These are phyloP conservation scores for Fomitopsis pulvina DNA, from an alignment of 768 basidiomycete genomes.

Conservation along the genomic window DNA sequence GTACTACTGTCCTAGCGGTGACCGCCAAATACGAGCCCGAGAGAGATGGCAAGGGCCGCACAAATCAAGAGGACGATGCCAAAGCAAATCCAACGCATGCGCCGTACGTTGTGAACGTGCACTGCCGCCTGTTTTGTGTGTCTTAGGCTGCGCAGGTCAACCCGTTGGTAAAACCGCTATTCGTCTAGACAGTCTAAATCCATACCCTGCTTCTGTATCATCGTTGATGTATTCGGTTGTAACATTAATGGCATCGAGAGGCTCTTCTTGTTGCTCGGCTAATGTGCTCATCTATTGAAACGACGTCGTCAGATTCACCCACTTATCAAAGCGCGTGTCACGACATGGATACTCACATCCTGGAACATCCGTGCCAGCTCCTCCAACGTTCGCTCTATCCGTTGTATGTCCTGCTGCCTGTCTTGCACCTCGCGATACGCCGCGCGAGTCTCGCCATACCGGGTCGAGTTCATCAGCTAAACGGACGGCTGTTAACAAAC, in stretches of 20 bases:
- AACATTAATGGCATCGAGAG: constrained; percentile 55
- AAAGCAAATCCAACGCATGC: constrained; percentile 86
- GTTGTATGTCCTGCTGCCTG: constrained; percentile 77
- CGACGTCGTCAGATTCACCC: constrained; percentile 2
- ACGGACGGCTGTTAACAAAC: not conserved
- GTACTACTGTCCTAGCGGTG: constrained; percentile 7
- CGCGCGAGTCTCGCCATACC: constrained; percentile 76
- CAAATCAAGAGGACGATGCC: constrained; percentile 48
- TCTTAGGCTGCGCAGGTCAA: constrained; percentile 34
- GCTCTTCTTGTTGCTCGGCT: constrained; percentile 75
- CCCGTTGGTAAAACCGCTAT: not conserved
- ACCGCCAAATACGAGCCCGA: constrained; percentile 35
- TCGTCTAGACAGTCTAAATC: constrained; percentile 1
- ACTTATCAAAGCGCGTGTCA: not conserved
- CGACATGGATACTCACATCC: constrained; percentile 41
- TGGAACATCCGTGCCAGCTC: constrained; percentile 85
- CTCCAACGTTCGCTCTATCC: constrained; percentile 81
- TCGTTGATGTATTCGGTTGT: constrained; percentile 55
- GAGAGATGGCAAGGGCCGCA: constrained; percentile 50
- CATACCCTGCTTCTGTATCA: constrained; percentile 73
- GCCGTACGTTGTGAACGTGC: constrained; percentile 63
- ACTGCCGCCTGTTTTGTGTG: constrained; percentile 64
- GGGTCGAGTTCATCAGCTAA: constrained; percentile 68
- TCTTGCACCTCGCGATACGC: constrained; percentile 88
- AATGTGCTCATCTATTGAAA: constrained; percentile 62